Evolutionary conservation across 805 yeast species (phyloP).

Genomic region (Nakazawaea peltata): DNA sequence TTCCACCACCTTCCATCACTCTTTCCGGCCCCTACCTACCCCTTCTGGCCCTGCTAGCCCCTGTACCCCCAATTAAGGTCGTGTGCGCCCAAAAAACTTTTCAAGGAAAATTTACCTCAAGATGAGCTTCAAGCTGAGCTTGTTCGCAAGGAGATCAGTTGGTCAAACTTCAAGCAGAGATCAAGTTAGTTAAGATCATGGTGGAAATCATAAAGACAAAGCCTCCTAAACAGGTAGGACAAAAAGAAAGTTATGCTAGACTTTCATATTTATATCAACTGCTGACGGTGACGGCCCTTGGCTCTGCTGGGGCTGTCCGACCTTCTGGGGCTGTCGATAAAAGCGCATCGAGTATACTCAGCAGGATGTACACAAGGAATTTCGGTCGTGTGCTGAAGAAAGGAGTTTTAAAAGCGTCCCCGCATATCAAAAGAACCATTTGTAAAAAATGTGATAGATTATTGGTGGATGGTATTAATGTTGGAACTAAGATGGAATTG

Average conservation of each 20-base stretch:
- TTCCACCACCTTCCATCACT: no score
- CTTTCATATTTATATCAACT: conserved; percentile 53
- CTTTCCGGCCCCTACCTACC: no score
- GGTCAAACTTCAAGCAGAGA: no score
- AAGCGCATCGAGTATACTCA: conserved; percentile 29
- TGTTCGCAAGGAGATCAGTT: no score
- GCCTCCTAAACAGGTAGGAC: conserved; percentile 34
- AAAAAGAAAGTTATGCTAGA: conserved; percentile 53
- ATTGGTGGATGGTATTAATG: conserved; percentile 36
- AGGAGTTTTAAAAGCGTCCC: conserved; percentile 56
- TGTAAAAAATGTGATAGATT: conserved; percentile 61
- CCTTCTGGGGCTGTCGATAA: no score
- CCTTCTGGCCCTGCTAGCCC: no score
- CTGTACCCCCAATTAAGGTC: no score
- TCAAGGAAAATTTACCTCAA: no score
- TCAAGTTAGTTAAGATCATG: no score
- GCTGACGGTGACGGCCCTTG: conserved; percentile 27
- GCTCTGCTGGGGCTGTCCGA: no score
- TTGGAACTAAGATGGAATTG: conserved; percentile 23
- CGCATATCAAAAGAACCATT: conserved; percentile 54
- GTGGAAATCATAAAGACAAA: conserved; percentile 10
- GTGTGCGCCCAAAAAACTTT: no score
- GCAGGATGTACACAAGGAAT: conserved; percentile 46
- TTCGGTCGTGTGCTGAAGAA: conserved; percentile 59
- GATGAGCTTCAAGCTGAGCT: no score